phyloP scores from a whole-genome alignment of 306 rosid genomes.

The Prosopis cineraria region DNA sequence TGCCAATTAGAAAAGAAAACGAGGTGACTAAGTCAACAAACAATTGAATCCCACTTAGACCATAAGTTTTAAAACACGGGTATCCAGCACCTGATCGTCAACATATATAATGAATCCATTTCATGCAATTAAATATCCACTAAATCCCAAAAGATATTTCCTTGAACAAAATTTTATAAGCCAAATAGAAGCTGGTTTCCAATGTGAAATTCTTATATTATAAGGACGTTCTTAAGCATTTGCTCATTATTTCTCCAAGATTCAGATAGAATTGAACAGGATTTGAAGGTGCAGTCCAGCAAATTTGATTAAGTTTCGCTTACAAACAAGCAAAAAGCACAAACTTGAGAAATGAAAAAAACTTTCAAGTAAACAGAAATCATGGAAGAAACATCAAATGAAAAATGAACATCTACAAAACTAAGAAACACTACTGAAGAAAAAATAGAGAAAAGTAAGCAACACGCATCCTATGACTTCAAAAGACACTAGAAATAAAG shows the following conservation, averaged over 20 bases:
- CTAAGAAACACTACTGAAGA: too few relatives aligned
- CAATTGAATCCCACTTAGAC: conserved; percentile 1
- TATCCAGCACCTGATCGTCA: neutral
- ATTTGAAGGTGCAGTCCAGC: neutral
- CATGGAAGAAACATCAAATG: too few relatives aligned
- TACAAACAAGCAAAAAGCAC: neutral
- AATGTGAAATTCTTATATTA: neutral
- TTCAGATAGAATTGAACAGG: conserved; percentile 19
- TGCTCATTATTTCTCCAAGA: neutral
- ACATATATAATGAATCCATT: neutral
- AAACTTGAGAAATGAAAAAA: too few relatives aligned
- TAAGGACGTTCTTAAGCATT: conserved; percentile 11
- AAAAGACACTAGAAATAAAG: too few relatives aligned
- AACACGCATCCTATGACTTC: too few relatives aligned
- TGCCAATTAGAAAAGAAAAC: conserved; percentile 19
- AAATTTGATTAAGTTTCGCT: neutral
- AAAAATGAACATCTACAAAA: too few relatives aligned
- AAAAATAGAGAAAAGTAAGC: too few relatives aligned
- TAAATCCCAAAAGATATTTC: neutral
- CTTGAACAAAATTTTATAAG: neutral
- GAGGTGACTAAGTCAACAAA: conserved; percentile 17
- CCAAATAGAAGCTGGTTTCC: neutral
- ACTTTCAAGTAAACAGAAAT: too few relatives aligned
- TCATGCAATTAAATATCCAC: conserved; percentile 14
- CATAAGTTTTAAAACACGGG: conserved; percentile 18